Evolutionary conservation across 2,329 filamentous ascomycete genomes (phyloP).

Genomic region (Fusarium temperatum): DNA sequence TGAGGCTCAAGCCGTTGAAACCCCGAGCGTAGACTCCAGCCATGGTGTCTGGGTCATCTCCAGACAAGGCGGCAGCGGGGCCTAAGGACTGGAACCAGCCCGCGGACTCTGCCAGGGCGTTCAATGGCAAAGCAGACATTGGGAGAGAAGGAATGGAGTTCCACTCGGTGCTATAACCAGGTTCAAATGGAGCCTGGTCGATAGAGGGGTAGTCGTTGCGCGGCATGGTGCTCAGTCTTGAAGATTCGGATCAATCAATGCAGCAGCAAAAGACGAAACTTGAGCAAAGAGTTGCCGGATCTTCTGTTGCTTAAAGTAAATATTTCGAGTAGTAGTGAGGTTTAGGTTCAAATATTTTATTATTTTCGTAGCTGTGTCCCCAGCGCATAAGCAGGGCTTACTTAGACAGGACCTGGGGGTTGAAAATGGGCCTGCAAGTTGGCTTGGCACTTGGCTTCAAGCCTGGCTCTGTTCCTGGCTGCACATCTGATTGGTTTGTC

Average conservation of each 20-base stretch:
- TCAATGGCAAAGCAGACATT: neutral
- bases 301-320: neutral
- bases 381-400: neutral
- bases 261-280: neutral
- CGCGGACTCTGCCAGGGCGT: neutral
- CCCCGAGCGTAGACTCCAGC: neutral
- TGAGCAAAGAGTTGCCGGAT: neutral
- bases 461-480: neutral
- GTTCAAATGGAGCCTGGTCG: neutral
- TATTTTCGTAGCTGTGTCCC: accelerated
- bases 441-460: neutral
- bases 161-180: neutral
- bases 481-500: neutral
- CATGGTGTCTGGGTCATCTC: no score
- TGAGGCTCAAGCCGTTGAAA: neutral
- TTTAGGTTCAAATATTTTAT: accelerated
- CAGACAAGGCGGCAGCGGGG: neutral
- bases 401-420: neutral
- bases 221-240: neutral
- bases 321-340: accelerated
- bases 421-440: neutral
- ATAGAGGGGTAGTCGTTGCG: neutral
- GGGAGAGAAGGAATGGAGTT: neutral
- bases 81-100: neutral
- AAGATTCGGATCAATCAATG: neutral